Evolutionary conservation across 352 stramenopile species (phyloP), one percentile per base, ranked within the genome.

Genomic region (Phytophthora fragariaefolia): DNA sequence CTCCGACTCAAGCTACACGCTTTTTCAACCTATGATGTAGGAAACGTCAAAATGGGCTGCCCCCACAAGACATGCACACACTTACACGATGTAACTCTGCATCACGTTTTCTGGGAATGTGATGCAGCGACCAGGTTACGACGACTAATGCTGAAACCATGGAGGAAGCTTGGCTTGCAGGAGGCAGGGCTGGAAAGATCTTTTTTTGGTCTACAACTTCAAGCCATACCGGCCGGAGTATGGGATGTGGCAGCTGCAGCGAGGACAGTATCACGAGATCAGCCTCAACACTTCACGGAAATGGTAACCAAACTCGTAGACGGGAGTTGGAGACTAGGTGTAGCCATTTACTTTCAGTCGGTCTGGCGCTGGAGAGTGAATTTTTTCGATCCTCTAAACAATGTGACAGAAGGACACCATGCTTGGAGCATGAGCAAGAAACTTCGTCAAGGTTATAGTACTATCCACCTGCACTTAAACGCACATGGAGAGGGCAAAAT

Each of bases 1-100:
- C 24, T 27, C 3, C 52, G 36, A 4, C 36, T 59, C 9, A 59
- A 59, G 13, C 3, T 18, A 2, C 34, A 42, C 2, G 52, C 52
- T 2, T 59, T 20, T n/a, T 50, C 52, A n/a, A 7, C 40, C 6
- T 59, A 49, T 27, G 52, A 59, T 15, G 15, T n/a, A 4, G 8
- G 4, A 10, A 6, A 38, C 15, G 46, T 7, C 0, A 32, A 52
- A 15, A 17, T 3, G 9, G 46, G 46, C 0, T 52, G 46, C 17
- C 46, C 46, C 9, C 36, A n/a, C 15, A 15, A 36, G 6, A 7
- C 9, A 36, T 36, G 30, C 13, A 12, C 4, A 1, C 30, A 36
- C 13, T 0, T 36, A 7, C 30, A 36, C 9, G 30, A 36, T 12
- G 30, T 12, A 7, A 36, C 30, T 15, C 9, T 36, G 0, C 30